Base-by-base conservation (phyloP, 2,329 filamentous ascomycete species). In the Colletotrichum godetiae region DNA sequence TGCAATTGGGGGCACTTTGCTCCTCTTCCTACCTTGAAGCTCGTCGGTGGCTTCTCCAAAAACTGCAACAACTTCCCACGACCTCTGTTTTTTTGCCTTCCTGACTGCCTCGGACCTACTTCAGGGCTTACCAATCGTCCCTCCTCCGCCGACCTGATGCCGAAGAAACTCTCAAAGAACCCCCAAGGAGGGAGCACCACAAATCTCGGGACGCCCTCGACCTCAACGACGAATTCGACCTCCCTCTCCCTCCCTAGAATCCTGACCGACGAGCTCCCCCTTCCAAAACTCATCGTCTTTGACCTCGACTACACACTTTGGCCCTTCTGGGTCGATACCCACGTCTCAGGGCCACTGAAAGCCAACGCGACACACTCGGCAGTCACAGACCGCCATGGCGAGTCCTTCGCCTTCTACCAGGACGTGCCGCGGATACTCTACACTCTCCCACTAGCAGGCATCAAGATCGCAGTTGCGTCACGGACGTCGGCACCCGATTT, bases 261-360 rank as follows among this genome's bases (percentile, higher is more conserved):
- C 76, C 85, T 90, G 49, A 78, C 81, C 76, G 87, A 90, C 81
- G 83, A 90, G 55, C 89, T 91, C 0, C 94, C 95, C 0, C 89
- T 98, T 1, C 95, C 95, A 0, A 91, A 92, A 74, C 88, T 98
- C 77, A 89, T 98, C 78, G 94, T 97, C 75, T 98, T 98, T 85
- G 97, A 98, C 82, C 91, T 98, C 75, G 96, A 98, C 87, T 98
- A 98, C 87, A 98, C 97, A 0, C 88, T 98, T n/a, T 98, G 96
- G 97, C 95, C 95, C 5, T 98, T 98, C 84, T 98, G 96, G 96
- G 92, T 97, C 1, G 97, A 98, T 86, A 98, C 95, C 4, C 95
- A 98, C 83, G 93, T 97, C 78, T 90, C 91, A 29, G 89, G 91
- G 7, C 95, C 95, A 0, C 84, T 98, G 22, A 88, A 88, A 76